These are phyloP conservation scores for Pisolithus thermaeus DNA, from an alignment of 1,284 basidiomycete genomes.

Conservation along the genomic window DNA sequence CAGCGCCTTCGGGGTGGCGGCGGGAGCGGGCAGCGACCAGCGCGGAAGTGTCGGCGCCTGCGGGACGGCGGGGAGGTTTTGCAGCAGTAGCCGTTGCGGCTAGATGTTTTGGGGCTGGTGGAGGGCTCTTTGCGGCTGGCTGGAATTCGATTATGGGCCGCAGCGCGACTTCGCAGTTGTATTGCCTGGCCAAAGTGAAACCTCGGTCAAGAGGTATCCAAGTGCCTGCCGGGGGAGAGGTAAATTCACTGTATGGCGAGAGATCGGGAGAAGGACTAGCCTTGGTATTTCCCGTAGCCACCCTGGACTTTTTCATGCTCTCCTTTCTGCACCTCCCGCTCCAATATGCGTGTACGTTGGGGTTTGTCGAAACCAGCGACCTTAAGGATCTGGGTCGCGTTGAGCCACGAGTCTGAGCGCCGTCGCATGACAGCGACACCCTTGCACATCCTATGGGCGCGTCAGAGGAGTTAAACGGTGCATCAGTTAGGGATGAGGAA, in stretches of 20 bases:
- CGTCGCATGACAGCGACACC: conserved; percentile 97
- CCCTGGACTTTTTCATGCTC: conserved; percentile 99
- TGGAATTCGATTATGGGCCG: conserved; percentile 95
- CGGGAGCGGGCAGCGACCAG: conserved; percentile 48
- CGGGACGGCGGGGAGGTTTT: conserved; percentile 48
- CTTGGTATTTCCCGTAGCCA: conserved; percentile 99
- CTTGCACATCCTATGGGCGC: conserved; percentile 77
- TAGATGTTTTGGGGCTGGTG: conserved; percentile 93
- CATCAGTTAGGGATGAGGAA: conserved; percentile 29
- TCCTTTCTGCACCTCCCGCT: conserved; percentile 98
- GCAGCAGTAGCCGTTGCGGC: conserved; percentile 57
- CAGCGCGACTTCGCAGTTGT: conserved; percentile 86
- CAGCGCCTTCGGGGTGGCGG: conserved; percentile 43
- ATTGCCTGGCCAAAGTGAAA: conserved; percentile 83
- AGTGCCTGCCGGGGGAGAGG: conserved; percentile 63
- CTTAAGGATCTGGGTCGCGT: conserved; percentile 99
- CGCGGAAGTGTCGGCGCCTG: conserved; percentile 28
- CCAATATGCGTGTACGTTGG: conserved; percentile 93
- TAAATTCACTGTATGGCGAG: background rate
- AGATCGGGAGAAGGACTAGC: conserved; percentile 40
- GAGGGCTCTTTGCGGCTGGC: conserved; percentile 88
- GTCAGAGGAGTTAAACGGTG: conserved; percentile 30
- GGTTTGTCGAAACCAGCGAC: conserved; percentile 99
- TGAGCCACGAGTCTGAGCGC: conserved; percentile 93
- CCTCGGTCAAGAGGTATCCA: conserved; percentile 98